These are phyloP conservation scores for Aureobasidium zeae DNA, from an alignment of 2,329 filamentous ascomycete species.

Conservation along the genomic window DNA sequence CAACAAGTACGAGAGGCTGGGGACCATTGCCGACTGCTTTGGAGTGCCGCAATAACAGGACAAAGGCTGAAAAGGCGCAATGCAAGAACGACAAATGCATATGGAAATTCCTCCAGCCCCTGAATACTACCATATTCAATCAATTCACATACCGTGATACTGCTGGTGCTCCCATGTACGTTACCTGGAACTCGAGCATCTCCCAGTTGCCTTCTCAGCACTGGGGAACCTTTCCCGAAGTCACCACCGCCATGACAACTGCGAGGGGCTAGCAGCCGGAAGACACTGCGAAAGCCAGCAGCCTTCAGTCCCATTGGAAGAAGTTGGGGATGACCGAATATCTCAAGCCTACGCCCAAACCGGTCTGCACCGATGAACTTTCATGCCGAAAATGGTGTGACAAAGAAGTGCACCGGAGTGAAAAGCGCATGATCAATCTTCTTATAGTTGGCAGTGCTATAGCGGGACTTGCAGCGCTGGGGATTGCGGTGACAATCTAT, in stretches of 20 bases:
- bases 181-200: neutral
- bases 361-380: neutral
- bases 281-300: neutral
- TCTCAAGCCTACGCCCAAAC: neutral
- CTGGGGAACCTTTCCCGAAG: neutral
- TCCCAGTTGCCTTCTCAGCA: neutral
- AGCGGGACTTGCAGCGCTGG: neutral
- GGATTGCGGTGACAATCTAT: neutral
- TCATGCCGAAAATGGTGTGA: constrained; percentile 2
- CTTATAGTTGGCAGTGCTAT: neutral
- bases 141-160: neutral
- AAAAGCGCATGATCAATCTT: neutral
- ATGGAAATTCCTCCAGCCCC: constrained; percentile 2
- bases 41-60: neutral
- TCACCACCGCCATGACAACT: neutral
- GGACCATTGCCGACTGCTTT: neutral
- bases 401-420: neutral
- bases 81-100: constrained; percentile 11
- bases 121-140: neutral
- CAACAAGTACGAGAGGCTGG: neutral
- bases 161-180: neutral
- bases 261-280: neutral
- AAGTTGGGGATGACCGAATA: neutral
- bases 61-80: neutral
- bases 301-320: neutral